phyloP scores from a whole-genome alignment of 2,329 filamentous ascomycete species.

The Penicillium sp. region DNA sequence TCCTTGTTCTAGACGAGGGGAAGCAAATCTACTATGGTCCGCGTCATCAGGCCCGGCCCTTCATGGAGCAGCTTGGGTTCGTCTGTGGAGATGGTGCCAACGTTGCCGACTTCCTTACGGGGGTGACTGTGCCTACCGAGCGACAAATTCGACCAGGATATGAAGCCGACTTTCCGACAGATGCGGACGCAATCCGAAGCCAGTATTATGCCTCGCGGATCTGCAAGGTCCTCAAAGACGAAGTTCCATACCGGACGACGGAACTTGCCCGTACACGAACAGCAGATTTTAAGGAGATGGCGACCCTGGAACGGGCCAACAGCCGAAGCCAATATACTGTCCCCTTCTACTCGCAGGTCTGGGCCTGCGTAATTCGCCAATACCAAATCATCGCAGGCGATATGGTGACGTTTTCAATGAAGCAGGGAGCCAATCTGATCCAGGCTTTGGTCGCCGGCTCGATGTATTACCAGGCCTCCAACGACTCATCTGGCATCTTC shows the following conservation, averaged over 20 bases:
- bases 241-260: no score
- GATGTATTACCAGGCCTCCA: slow-evolving; percentile 68
- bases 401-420: slow-evolving; percentile 66
- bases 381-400: slow-evolving; percentile 71
- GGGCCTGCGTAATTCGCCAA: slow-evolving; percentile 73
- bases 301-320: no score
- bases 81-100: slow-evolving; percentile 66
- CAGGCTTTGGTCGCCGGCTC: slow-evolving; percentile 69
- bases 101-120: slow-evolving; percentile 63
- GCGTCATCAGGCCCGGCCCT: slow-evolving; percentile 61
- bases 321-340: no score
- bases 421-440: slow-evolving; percentile 61
- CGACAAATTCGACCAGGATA: no score
- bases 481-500: slow-evolving; percentile 65
- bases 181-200: no score
- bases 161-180: no score
- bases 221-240: no score
- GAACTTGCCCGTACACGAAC: no score
- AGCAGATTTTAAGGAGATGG: no score
- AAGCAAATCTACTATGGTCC: slow-evolving; percentile 70
- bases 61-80: slow-evolving; percentile 70
- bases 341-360: not conserved
- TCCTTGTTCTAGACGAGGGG: slow-evolving; percentile 69
- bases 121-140: no score
- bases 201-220: no score